Evolutionary conservation across 106 monocot genomes (phyloP).

Genomic region (Xerophyta viscosa): DNA sequence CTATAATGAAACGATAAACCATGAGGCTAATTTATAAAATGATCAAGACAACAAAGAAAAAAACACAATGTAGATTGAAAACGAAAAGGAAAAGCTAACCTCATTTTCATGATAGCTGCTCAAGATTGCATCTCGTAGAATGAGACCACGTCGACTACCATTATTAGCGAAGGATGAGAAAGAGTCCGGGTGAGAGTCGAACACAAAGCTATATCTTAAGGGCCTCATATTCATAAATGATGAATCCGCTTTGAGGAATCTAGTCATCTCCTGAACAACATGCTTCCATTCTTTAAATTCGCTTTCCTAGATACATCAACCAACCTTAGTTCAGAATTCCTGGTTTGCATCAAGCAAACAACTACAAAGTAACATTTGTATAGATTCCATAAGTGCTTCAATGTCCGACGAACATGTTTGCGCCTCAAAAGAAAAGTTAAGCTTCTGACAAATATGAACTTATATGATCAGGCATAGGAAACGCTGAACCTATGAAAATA

Average conservation of each 20-base stretch:
- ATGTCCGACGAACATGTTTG: no score
- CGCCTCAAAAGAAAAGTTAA: no score
- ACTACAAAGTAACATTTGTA: no score
- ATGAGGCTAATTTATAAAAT: not conserved
- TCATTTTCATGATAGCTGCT: conserved; percentile 74
- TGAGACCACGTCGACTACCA: conserved; percentile 27
- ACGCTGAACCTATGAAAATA: no score
- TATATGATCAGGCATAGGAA: no score
- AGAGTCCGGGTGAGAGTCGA: conserved; percentile 60
- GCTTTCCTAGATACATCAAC: conserved; percentile 39
- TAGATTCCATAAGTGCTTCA: no score
- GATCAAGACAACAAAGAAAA: no score
- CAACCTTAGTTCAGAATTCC: not conserved
- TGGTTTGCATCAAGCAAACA: no score
- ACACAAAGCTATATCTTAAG: conserved; percentile 75
- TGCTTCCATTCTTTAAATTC: conserved; percentile 91
- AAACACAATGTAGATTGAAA: no score
- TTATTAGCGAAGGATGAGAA: conserved; percentile 21
- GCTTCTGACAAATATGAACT: no score
- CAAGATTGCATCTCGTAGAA: conserved; percentile 54
- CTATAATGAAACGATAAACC: conserved; percentile 30
- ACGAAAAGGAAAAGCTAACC: no score
- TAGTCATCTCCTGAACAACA: conserved; percentile 61
- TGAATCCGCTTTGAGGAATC: conserved; percentile 74
- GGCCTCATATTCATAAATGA: conserved; percentile 88